phyloP scores from a whole-genome alignment of 164 flowering plant genomes.

The Akebia trifoliata region DNA sequence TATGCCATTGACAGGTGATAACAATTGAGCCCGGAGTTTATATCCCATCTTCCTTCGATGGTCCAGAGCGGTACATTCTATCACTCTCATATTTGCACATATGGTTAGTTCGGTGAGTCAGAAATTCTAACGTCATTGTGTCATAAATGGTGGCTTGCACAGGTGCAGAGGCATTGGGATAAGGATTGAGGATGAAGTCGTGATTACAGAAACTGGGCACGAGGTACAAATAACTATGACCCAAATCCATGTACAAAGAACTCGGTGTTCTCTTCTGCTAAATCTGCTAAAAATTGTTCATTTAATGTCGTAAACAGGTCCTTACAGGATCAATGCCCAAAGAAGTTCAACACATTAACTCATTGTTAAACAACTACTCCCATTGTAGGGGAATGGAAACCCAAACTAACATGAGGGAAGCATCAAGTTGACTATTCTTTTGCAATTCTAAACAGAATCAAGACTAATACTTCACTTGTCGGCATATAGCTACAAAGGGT shows the following conservation, averaged over 20 bases:
- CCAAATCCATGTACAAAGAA: not conserved
- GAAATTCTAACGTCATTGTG: not conserved
- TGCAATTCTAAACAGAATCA: not conserved
- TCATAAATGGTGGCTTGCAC: constrained; percentile 14
- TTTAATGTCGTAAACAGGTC: constrained; percentile 42
- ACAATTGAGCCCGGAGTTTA: constrained; percentile 98
- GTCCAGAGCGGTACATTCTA: constrained; percentile 62
- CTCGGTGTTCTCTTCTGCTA: not conserved
- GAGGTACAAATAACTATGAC: constrained; percentile 41
- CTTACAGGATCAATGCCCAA: constrained; percentile 94
- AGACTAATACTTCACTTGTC: not conserved
- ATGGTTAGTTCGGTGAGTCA: too few relatives aligned
- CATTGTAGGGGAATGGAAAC: constrained; percentile 23
- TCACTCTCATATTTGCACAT: not conserved
- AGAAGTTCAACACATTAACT: constrained; percentile 70
- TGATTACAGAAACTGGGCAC: constrained; percentile 79
- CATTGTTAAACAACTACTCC: constrained; percentile 59
- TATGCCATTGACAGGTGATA: constrained; percentile 48
- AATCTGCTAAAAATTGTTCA: not conserved
- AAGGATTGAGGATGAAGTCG: constrained; percentile 92
- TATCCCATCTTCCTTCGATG: constrained; percentile 53
- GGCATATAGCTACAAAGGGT: too few relatives aligned
- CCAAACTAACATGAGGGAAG: constrained; percentile 22
- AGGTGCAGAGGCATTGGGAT: constrained; percentile 87
- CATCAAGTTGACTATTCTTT: constrained; percentile 21